A percentile compares a stretch with the other conserved stretches of the same genome.
Conservation (phyloP, 257 asterid genomes). For the Solanum pennellii region DNA sequence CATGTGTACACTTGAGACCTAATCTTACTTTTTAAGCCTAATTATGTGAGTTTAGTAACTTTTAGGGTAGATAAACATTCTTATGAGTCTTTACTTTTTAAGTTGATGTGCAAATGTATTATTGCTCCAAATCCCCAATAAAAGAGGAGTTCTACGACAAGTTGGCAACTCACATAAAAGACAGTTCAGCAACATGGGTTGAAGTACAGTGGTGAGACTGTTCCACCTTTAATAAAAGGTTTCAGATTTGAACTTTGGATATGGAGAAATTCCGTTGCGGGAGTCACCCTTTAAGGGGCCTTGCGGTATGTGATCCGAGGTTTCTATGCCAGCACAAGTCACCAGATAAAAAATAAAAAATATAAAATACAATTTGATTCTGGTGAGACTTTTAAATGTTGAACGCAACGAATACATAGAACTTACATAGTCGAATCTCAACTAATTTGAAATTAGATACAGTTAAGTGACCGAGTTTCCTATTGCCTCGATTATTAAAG, state of each 20-base stretch:
- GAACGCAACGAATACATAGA: not conserved
- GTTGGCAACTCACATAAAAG: not conserved
- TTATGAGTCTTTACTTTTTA: not conserved
- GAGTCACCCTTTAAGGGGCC: no score
- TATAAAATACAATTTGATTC: not conserved
- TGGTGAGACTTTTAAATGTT: not conserved
- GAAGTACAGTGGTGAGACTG: not conserved
- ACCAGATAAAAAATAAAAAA: no score
- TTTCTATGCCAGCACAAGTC: not conserved
- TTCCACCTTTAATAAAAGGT: no score
- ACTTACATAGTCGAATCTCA: not conserved
- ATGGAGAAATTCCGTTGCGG: not conserved
- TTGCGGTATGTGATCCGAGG: accelerated
- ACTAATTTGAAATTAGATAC: not conserved
- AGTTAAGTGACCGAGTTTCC: not conserved
- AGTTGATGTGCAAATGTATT: not conserved
- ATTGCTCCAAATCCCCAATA: not conserved
- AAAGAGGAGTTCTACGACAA: not conserved
- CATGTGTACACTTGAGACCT: not conserved
- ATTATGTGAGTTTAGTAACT: not conserved
- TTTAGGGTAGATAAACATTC: not conserved
- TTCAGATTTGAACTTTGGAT: no score
- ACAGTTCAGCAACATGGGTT: not conserved
- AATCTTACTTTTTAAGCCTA: not conserved
- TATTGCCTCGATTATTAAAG: not conserved